A percentile compares a stretch with the other conserved stretches of the same genome.
Evolutionary conservation across 805 yeast genomes (phyloP).

Genomic region (Myxozyma neglecta): DNA sequence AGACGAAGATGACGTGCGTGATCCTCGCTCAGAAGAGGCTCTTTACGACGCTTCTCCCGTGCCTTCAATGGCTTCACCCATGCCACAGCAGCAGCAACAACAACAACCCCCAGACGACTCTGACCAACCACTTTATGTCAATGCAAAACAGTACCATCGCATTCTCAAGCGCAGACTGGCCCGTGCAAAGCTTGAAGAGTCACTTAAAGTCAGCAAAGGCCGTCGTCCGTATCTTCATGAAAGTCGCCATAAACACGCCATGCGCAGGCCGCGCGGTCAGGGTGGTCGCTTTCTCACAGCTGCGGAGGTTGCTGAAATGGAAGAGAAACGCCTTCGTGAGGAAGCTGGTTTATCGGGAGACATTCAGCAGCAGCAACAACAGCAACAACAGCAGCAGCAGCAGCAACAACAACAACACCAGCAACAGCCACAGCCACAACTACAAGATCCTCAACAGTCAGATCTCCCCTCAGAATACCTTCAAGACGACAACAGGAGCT

Average conservation of each 20-base stretch:
- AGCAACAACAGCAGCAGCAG: neutral
- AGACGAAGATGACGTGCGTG: constrained; percentile 13
- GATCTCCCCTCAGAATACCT: constrained; percentile 3
- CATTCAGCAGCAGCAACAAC: neutral
- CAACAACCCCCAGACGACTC: constrained; percentile 26
- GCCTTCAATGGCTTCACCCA: constrained; percentile 21
- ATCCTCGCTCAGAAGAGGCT: neutral
- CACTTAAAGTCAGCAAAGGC: constrained; percentile 57
- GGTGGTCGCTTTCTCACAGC: constrained; percentile 97
- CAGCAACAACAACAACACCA: neutral
- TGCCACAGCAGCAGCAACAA: constrained; percentile 9
- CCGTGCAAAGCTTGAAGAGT: constrained; percentile 88
- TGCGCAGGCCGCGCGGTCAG: constrained; percentile 98
- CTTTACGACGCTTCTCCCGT: constrained; percentile 20
- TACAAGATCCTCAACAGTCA: neutral
- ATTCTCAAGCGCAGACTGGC: constrained; percentile 91
- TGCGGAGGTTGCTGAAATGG: constrained; percentile 63
- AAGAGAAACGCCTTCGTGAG: constrained; percentile 45
- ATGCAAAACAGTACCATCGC: constrained; percentile 96
- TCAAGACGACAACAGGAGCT: neutral
- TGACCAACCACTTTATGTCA: constrained; percentile 95
- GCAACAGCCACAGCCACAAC: neutral
- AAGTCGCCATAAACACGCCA: constrained; percentile 97
- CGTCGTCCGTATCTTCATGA: constrained; percentile 94
- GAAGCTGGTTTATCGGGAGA: constrained; percentile 29